Evolutionary conservation across 148 eudicot species (phyloP), one percentile per base, ranked within the genome.

Genomic region (Rhododendron griersonianum): DNA sequence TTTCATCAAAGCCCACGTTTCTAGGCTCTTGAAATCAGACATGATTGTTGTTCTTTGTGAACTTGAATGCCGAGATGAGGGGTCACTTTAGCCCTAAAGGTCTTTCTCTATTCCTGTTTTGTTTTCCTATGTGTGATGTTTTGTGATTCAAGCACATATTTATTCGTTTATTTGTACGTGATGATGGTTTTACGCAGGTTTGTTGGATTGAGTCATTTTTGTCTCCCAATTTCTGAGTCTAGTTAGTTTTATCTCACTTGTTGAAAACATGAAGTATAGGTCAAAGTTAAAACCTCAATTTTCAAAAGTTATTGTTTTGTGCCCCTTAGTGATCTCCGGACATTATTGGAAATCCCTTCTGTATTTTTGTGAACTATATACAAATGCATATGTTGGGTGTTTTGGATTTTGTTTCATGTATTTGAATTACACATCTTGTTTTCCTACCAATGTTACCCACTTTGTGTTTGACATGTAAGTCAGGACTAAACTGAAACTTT

Each of bases 21-120:
- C 90, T 37, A 90, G 98, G 90, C 91, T 96, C 59, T 89, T 96
- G 86, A 96, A 96, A 85, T 84, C 92, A 92, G 98, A 95, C 82
- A 80, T 95, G 94, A 89, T 94, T 85, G 94, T 96, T 81, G 96
- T 96, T 67, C 95, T 96, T 57, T 81, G 79, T 59, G 99, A 96
- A 80, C 98, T 96, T 37, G 93, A 93, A 80, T 92, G 98, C 57
- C 98, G 95, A 87, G 90, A 93, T 85, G 91, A 93, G 87, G 95
- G 19, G 7, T 88, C 63, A 53, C 90, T 87, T 93, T 96, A 83
- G 98, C 98, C 35, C 89, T 94, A 76, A 93, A 94, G 98, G 99
- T 96, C 63, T 19, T 59, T n/a, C 35, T 53, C 39, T 18, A 4
- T 14, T 6, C 78, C 39, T 11, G 8, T 39, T 50, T 41, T 59